Evolutionary conservation across 2,329 filamentous ascomycete genomes (phyloP), one percentile per base, ranked within the genome.

Genomic region (Fusarium verticillioides): DNA sequence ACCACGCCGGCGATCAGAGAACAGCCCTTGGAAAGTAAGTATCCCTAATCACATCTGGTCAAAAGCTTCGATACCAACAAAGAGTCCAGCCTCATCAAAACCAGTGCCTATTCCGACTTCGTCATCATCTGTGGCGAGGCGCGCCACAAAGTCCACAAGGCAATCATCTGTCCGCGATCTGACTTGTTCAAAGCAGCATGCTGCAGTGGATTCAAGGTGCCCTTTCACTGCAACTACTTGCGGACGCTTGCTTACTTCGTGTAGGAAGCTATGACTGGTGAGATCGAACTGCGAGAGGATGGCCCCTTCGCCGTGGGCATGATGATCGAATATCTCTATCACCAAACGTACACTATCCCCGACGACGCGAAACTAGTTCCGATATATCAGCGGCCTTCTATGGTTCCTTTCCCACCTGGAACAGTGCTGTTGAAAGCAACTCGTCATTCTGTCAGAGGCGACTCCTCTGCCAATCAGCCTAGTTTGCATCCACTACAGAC

Each of bases 371-470:
- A 9, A 6, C 8, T 50, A 8, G 16, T 13, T 9, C 30, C 4
- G 21, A 8, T 23, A 5, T n/a, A 50, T 4, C 15, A 23, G 2
- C 0, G 4, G 5, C 18, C 16, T 2, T 8, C 16, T 19, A 7
- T 1, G 11, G 7, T 23, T 18, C 6, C 21, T 13, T 13, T 6
- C 21, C 11, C 4, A 18, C 10, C 21, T 4, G 4, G 10, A 50
- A 23, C 47, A 34, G 30, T n/a, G 5, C 28, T 11, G 16, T 23
- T 7, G 15, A 13, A n/a, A 6, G 23, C 8, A 13, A 18, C 2
- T 9, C 7, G 47, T 34, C 7, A 13, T 23, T 13, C 28, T 34
- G 4, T 2, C 10, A 13, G 47, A 4, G 23, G 23, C 23, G 23
- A 23, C 23, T 23, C 23, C 23, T 23, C 23, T 23, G 23, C 23